Conservation (phyloP, 2,329 filamentous ascomycete species). For the Aplosporella prunicola region DNA sequence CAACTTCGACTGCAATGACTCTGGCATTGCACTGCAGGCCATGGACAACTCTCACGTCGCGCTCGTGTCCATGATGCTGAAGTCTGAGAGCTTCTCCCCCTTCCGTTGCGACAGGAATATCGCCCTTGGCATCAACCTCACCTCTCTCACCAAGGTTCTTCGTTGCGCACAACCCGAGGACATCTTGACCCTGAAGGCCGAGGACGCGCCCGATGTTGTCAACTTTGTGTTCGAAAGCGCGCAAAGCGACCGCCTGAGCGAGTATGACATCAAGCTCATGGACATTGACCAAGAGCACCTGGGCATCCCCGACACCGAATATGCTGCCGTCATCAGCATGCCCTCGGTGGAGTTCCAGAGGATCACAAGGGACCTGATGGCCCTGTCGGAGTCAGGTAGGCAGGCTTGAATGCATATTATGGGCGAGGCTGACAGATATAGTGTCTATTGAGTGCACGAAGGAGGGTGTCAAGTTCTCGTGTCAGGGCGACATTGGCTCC, state of each 20-base stretch:
- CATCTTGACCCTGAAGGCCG: slow-evolving; percentile 90
- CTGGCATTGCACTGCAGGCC: slow-evolving; percentile 91
- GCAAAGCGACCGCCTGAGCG: slow-evolving; percentile 82
- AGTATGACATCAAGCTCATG: slow-evolving; percentile 99
- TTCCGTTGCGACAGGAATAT: slow-evolving; percentile 99
- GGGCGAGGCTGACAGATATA: slow-evolving; percentile 32
- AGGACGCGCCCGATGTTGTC: slow-evolving; percentile 90
- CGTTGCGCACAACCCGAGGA: slow-evolving; percentile 91
- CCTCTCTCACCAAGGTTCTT: slow-evolving; percentile 93
- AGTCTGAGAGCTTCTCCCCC: slow-evolving; percentile 85
- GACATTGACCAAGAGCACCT: slow-evolving; percentile 99
- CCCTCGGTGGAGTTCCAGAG: slow-evolving; percentile 83
- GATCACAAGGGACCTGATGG: slow-evolving; percentile 85
- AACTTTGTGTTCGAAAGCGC: slow-evolving; percentile 92
- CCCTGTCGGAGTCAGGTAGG: slow-evolving; percentile 91
- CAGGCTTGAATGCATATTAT: slow-evolving; percentile 12
- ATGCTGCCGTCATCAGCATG: slow-evolving; percentile 84
- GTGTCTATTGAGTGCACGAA: slow-evolving; percentile 94
- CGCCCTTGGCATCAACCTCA: slow-evolving; percentile 92
- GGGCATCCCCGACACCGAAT: slow-evolving; percentile 98
- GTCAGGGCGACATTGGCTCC: slow-evolving; percentile 90
- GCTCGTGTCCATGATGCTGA: slow-evolving; percentile 97
- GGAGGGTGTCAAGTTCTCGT: slow-evolving; percentile 92
- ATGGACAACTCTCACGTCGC: slow-evolving; percentile 99
- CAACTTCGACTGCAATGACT: slow-evolving; percentile 99